A percentile compares a stretch with the other conserved stretches of the same genome.
phyloP scores from a whole-genome alignment of 768 basidiomycete genomes.

The Podaxis sp. region DNA sequence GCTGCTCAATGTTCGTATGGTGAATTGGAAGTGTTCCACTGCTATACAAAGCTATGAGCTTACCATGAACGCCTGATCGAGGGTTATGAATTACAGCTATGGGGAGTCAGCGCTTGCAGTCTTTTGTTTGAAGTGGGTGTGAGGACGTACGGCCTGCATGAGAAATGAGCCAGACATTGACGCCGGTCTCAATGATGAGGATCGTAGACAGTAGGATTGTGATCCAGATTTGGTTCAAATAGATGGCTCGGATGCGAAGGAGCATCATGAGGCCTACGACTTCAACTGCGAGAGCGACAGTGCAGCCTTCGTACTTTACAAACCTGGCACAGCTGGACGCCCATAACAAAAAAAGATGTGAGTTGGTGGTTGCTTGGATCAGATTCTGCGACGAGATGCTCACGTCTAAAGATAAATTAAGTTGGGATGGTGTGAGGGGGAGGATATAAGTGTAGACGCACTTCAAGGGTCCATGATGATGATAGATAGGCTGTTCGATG shows the following conservation, averaged over 20 bases:
- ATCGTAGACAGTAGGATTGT: constrained; percentile 29
- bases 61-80: constrained; percentile 35
- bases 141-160: constrained; percentile 43
- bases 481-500: constrained; percentile 37
- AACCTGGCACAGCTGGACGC: constrained; percentile 40
- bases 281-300: constrained; percentile 25
- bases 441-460: constrained; percentile 17
- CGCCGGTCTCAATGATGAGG: constrained; percentile 40
- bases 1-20: constrained; percentile 22
- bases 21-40: neutral
- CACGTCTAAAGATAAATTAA: constrained; percentile 13
- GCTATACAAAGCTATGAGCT: neutral
- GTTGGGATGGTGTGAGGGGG: neutral
- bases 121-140: neutral
- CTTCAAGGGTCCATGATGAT: constrained; percentile 37
- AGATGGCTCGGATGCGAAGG: constrained; percentile 44
- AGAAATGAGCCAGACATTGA: constrained; percentile 56
- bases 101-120: neutral
- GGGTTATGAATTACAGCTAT: constrained; percentile 42
- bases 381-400: neutral
- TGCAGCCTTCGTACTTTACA: constrained; percentile 50
- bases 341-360: neutral
- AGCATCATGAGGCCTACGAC: constrained; percentile 52
- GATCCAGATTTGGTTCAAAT: constrained; percentile 31
- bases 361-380: constrained; percentile 2